Evolutionary conservation across 768 basidiomycete genomes (phyloP), one percentile per base, ranked within the genome.

Genomic region (Floccularia luteovirens): DNA sequence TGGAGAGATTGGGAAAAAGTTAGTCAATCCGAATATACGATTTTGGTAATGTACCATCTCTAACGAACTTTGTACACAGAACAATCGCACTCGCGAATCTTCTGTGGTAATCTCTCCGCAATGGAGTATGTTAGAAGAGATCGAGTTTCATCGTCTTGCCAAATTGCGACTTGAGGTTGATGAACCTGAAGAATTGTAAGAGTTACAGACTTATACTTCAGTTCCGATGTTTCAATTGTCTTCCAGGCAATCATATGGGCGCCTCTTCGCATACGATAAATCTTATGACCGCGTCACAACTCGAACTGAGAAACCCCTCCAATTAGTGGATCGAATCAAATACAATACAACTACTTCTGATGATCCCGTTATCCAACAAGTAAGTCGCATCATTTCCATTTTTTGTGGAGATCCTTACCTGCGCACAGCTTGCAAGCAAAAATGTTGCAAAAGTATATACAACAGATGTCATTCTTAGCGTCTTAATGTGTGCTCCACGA

Each of bases 291-390:
- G 93, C 41, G 75, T 98, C 56, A 93, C 85, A 32, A 96, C 96
- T 35, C 91, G 91, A 66, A 82, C 80, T 3, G 92, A 97, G 62
- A 78, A 79, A 44, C 85, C 92, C 36, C 74, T 99, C 20, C 91
- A 97, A 53, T 72, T 90, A 33, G 77, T 93, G 42, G 96, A 98
- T 61, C 84, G 91, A 43, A 87, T 96, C 60, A 87, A 90, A 56
- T 99, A 96, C 64, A 98, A 98, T 60, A 85, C 91, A 13, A 96
- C 96, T 0, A 97, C 96, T 16, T 93, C 91, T 12, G 96, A 99
- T 51, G 96, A 99, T 57, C 94, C 96, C 2, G 74, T 99, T 59
- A 96, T 99, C 46, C 89, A 90, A 61, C 79, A 90, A 64, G 90
- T 88, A 55, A 46, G 58, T 37, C 20, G 8, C n/a, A 12, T 17